Evolutionary conservation across 2,329 filamentous ascomycete species (phyloP), one percentile per base, ranked within the genome.

Genomic region (Arthrobotrys megalospora): DNA sequence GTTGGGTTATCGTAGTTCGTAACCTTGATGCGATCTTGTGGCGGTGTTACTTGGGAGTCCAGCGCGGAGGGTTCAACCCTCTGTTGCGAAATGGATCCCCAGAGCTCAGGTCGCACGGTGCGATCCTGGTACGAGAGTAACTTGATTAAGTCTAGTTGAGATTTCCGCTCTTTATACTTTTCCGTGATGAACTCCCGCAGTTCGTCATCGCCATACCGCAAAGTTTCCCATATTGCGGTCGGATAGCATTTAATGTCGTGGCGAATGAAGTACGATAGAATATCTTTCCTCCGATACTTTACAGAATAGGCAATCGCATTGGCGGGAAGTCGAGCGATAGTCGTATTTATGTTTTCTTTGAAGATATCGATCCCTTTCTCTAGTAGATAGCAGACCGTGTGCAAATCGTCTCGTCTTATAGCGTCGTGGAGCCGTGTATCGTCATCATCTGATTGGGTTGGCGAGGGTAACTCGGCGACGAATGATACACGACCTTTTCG

Each of bases 231-330:
- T 12, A 53, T 53, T n/a, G 63, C 63, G 16, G 16, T 24, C 32
- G 43, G 41, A 21, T 52, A 66, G 45, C 45, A 66, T 3, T 53
- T 53, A 16, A 66, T 53, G 16, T 66, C 21, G 7, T 53, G 63
- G 12, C 5, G 2, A 24, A 66, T 32, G 10, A 66, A 53, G 47
- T 19, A 66, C 14, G 45, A 52, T 11, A 66, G 47, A 6, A 66
- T 34, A 24, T 66, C 63, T 28, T 66, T 50, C 11, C 19, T 32
- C 41, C 47, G 24, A 16, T 52, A 43, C 47, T 52, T 53, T n/a
- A 66, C 63, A 28, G 10, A 47, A 32, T 36, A 38, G 19, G 45
- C 63, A 6, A 66, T 50, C 1, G 24, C 45, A 41, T 41, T 66
- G 6, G 34, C 47, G 4, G 47, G 47, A 6, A 64, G 28, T 6